Conservation (phyloP, 768 basidiomycete genomes). For the Suillus occidentalis region DNA sequence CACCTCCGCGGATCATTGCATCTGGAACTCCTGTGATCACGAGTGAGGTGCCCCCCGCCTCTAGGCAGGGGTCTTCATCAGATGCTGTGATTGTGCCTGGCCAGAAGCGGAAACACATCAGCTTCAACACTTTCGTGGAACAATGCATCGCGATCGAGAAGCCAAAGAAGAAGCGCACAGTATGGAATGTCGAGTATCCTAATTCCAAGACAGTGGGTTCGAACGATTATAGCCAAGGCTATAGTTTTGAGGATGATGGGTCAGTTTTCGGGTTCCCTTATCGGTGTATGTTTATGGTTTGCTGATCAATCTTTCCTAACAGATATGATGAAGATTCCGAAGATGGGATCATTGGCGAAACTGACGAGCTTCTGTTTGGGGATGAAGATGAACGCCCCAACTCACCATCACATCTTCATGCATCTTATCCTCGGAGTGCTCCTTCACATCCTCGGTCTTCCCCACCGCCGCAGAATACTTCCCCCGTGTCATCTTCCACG, state of each 20-base stretch:
- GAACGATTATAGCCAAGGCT: conserved; percentile 28
- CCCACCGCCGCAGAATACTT: conserved; percentile 18
- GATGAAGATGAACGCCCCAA: conserved; percentile 25
- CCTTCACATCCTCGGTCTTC: conserved; percentile 19
- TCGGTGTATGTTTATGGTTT: not conserved
- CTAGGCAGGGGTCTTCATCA: conserved; percentile 19
- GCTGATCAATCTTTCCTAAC: conserved; percentile 6
- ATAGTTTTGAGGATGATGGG: conserved; percentile 59
- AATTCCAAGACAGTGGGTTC: conserved; percentile 10
- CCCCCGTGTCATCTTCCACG: conserved; percentile 32
- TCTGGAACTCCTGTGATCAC: conserved; percentile 11
- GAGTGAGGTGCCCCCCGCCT: conserved; percentile 9
- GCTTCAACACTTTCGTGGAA: conserved; percentile 97
- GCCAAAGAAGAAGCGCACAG: conserved; percentile 42
- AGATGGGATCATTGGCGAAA: conserved; percentile 51
- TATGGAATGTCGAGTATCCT: conserved; percentile 30
- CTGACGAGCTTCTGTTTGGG: conserved; percentile 36
- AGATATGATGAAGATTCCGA: conserved; percentile 76
- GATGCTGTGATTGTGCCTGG: conserved; percentile 14
- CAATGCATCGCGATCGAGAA: conserved; percentile 92
- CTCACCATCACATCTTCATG: conserved; percentile 5
- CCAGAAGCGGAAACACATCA: conserved; percentile 84
- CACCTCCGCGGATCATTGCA: conserved; percentile 61
- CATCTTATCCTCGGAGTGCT: conserved; percentile 20
- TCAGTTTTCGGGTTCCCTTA: conserved; percentile 34